Evolutionary conservation across 805 yeast species (phyloP).

Genomic region (Limtongia smithiae): DNA sequence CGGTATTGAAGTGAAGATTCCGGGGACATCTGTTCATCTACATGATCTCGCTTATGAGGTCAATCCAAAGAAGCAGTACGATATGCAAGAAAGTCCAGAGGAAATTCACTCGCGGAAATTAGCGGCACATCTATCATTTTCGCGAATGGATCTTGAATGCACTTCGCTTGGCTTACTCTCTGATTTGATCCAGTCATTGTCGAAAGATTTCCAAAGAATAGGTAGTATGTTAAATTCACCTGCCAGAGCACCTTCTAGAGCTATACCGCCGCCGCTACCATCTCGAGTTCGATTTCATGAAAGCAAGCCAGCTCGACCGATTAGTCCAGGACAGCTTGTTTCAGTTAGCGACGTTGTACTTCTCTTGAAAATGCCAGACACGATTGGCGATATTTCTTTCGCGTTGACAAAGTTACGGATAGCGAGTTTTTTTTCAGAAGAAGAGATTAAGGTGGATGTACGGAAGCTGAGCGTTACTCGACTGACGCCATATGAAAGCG

Average conservation of each 20-base stretch:
- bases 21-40: constrained; percentile 8
- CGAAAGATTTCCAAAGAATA: constrained; percentile 2
- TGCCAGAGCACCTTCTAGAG: not conserved
- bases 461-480: not conserved
- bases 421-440: constrained; percentile 6
- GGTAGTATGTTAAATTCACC: not conserved
- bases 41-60: constrained; percentile 1
- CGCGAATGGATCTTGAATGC: constrained; percentile 5
- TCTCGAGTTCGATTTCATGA: constrained; percentile 9
- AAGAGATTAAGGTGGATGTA: not conserved
- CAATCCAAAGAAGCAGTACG: not conserved
- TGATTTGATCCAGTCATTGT: too few relatives aligned
- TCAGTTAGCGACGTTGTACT: not conserved
- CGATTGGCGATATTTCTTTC: constrained; percentile 3
- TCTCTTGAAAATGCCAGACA: constrained; percentile 6
- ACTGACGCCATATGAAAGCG: not conserved
- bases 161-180: too few relatives aligned
- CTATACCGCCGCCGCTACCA: not conserved
- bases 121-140: constrained; percentile 1
- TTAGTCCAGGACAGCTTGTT: not conserved
- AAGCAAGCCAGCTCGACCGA: too few relatives aligned
- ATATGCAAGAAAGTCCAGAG: too few relatives aligned
- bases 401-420: not conserved
- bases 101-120: too few relatives aligned
- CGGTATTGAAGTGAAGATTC: not conserved